Base-by-base conservation (phyloP, 139 green algal genomes). In the Chlorella vulgaris region DNA sequence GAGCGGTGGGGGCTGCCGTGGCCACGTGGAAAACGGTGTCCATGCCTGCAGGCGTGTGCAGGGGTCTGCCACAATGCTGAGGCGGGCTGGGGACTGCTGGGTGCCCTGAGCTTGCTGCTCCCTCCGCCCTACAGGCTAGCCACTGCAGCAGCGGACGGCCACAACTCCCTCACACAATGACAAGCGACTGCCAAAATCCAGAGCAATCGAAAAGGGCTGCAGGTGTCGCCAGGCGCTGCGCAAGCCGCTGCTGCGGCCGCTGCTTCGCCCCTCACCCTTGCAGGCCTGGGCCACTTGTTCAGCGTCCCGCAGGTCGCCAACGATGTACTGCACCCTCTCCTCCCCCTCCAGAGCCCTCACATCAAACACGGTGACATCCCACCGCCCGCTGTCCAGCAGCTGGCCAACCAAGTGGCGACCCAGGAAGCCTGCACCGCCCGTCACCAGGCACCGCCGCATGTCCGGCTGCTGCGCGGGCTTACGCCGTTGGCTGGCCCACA, bases 1-100 rank as follows among this genome's bases (percentile, higher is more conserved):
- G 81, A 4, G 86, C 91, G 0, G 92, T 95, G 77, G 93, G 94
- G 18, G 94, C 88, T 1, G 92, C 93, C 0, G 94, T 97, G 4
- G 94, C 94, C 33, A 91, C 87, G 76, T 98, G 94, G 74, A 98
- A 95, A n/a, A 97, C 92, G 28, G 95, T 88, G 61, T 95, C 89
- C 61, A 90, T 82, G 50, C 90, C 92, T 78, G 74, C 19, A 13
- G 18, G 28, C 5, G n/a, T 0, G 2, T 22, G 38, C 4, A 19
- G 63, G 33, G 31, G 6, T 6, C 10, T 7, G 58, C 6, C 21
- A 24, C 21, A 65, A 15, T n/a, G n/a, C n/a, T n/a, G n/a, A n/a
- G n/a, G n/a, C n/a, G n/a, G n/a, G n/a, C n/a, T n/a, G n/a, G n/a
- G n/a, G n/a, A n/a, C n/a, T n/a, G n/a, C n/a, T n/a, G n/a, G n/a